Percentiles rank a stretch among this genome's conserved stretches.
Evolutionary conservation across 176 grass and related monocot genomes (phyloP).

Genomic region (Oryza brachyantha): DNA sequence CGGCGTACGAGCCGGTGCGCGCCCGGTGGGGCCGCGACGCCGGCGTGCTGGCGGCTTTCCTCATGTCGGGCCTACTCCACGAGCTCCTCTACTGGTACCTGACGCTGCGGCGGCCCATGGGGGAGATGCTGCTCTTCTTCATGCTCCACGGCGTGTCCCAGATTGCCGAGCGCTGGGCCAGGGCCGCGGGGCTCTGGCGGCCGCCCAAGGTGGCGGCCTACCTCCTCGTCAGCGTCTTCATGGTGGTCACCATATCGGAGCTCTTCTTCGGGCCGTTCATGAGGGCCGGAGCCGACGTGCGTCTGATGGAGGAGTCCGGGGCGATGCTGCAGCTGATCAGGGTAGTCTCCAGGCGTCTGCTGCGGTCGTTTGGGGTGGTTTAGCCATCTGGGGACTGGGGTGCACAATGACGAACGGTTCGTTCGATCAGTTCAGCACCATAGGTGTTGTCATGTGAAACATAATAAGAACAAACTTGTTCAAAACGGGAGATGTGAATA

Average conservation of each 20-base stretch:
- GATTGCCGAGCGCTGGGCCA: conserved; percentile 46
- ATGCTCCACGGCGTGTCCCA: conserved; percentile 47
- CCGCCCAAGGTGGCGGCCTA: conserved; percentile 41
- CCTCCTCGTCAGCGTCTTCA: conserved; percentile 19
- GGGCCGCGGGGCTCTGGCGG: conserved; percentile 40
- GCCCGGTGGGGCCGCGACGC: conserved; percentile 47
- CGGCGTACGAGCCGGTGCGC: conserved; percentile 58
- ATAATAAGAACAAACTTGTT: background rate
- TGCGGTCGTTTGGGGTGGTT: conserved; percentile 7
- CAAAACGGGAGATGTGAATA: too few relatives aligned
- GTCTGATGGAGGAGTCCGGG: conserved; percentile 24
- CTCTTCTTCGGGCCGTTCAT: conserved; percentile 54
- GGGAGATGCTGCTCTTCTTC: conserved; percentile 73
- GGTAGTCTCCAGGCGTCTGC: background rate
- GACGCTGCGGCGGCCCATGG: conserved; percentile 44
- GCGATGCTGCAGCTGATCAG: conserved; percentile 20
- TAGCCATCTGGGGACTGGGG: background rate
- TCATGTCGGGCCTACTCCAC: conserved; percentile 70
- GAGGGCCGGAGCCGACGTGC: conserved; percentile 39
- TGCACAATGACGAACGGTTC: background rate
- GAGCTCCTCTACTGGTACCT: conserved; percentile 76
- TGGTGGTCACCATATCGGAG: conserved; percentile 46
- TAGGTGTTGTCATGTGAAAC: background rate
- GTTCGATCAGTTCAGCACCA: background rate
- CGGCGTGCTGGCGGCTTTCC: conserved; percentile 66